Conservation (phyloP, 2,329 filamentous ascomycete species). For the Beauveria scarabaeidicola region DNA sequence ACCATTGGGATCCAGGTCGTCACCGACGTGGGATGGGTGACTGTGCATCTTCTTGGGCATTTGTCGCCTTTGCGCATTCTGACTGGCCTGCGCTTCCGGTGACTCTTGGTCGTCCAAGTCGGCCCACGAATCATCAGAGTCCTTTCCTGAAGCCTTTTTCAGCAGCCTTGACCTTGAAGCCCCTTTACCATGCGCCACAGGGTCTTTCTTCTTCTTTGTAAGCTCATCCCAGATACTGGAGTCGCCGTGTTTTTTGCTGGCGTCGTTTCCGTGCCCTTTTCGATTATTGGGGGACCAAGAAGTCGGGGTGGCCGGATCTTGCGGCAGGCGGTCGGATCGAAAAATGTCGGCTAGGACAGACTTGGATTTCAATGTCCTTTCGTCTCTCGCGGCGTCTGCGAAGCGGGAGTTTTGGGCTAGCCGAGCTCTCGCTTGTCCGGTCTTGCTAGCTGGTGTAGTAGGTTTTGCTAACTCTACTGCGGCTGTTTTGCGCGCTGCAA, state of each 20-base stretch:
- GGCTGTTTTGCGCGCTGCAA: constrained; percentile 24
- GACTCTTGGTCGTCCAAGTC: constrained; percentile 7
- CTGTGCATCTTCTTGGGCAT: constrained; percentile 8
- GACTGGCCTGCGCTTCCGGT: neutral
- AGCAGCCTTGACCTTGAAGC: neutral
- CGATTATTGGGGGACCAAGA: constrained; percentile 1
- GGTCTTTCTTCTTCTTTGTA: constrained; percentile 1
- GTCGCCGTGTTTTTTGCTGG: constrained; percentile 1
- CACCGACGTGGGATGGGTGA: constrained; percentile 9
- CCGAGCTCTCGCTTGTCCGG: neutral
- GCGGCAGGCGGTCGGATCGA: constrained; percentile 8
- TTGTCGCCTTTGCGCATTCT: neutral
- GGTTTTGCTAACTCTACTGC: constrained; percentile 10
- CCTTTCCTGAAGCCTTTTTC: neutral
- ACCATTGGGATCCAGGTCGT: neutral
- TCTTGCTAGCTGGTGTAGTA: constrained; percentile 10
- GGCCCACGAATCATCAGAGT: constrained; percentile 16
- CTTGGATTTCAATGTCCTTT: constrained; percentile 15
- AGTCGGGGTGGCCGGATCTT: neutral
- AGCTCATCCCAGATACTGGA: constrained; percentile 15
- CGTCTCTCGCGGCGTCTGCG: neutral
- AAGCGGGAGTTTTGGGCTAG: constrained; percentile 4
- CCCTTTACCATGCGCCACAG: neutral
- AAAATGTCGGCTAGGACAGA: constrained; percentile 26
- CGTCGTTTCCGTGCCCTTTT: constrained; percentile 18